These are phyloP conservation scores for Escovopsis sp. DNA, from an alignment of 2,329 filamentous ascomycete species.

Conservation along the genomic window DNA sequence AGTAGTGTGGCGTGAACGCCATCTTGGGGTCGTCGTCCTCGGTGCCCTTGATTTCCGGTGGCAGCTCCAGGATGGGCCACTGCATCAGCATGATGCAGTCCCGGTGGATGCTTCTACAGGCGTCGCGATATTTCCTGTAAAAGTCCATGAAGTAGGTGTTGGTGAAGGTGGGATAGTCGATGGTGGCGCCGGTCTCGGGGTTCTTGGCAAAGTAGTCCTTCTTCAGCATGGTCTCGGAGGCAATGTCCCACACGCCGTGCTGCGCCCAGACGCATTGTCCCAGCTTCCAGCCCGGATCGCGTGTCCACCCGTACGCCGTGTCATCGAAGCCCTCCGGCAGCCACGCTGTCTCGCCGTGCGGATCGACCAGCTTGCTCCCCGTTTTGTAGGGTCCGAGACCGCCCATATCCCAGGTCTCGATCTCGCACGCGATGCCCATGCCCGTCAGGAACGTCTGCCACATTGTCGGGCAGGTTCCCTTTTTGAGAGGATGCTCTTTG, in stretches of 20 bases:
- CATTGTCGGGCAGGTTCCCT: slow-evolving; percentile 82
- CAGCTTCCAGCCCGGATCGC: slow-evolving; percentile 76
- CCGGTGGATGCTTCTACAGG: slow-evolving; percentile 61
- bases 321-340: slow-evolving; percentile 73
- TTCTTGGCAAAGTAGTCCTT: slow-evolving; percentile 82
- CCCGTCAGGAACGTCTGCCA: slow-evolving; percentile 90
- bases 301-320: slow-evolving; percentile 75
- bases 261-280: slow-evolving; percentile 97
- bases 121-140: slow-evolving; percentile 61
- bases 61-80: slow-evolving; percentile 81
- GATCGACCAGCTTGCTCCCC: slow-evolving; percentile 70
- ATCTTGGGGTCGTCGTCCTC: slow-evolving; percentile 78
- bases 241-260: slow-evolving; percentile 86
- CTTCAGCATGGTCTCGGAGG: slow-evolving; percentile 58
- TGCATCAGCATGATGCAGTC: slow-evolving; percentile 82
- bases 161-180: slow-evolving; percentile 77
- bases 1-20: slow-evolving; percentile 90
- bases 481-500: slow-evolving; percentile 75
- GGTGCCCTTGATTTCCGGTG: slow-evolving; percentile 75
- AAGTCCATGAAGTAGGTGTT: slow-evolving; percentile 85
- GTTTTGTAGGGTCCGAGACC: slow-evolving; percentile 84
- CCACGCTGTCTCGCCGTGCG: slow-evolving; percentile 76
- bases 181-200: slow-evolving; percentile 54
- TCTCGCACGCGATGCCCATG: slow-evolving; percentile 79
- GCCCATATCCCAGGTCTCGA: slow-evolving; percentile 88